phyloP scores from a whole-genome alignment of 768 basidiomycete genomes.

The Psilocybe cubensis region DNA sequence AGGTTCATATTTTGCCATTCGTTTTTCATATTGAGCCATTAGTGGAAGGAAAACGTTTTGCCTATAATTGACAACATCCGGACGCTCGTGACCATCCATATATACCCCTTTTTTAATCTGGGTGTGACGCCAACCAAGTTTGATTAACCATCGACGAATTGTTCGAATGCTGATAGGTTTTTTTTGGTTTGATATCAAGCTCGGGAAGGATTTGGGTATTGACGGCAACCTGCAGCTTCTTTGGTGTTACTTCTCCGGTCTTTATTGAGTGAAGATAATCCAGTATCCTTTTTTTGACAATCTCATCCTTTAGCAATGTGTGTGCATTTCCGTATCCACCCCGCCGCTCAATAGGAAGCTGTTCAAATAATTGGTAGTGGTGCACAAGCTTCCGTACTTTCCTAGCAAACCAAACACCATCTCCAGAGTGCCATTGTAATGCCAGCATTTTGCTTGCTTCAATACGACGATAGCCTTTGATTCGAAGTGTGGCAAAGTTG shows the following conservation, averaged over 20 bases:
- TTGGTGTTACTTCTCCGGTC: slow-evolving; percentile 17
- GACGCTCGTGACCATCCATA: slow-evolving; percentile 39
- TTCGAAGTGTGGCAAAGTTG: slow-evolving; percentile 36
- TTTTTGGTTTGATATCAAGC: background rate
- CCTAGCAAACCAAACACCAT: slow-evolving; percentile 31
- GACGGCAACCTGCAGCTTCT: background rate
- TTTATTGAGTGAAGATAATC: slow-evolving; percentile 24
- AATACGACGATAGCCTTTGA: slow-evolving; percentile 33
- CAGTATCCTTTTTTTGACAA: slow-evolving; percentile 15
- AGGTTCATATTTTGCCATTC: slow-evolving; percentile 24
- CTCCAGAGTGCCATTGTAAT: slow-evolving; percentile 37
- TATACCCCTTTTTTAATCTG: slow-evolving; percentile 35
- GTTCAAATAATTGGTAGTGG: slow-evolving; percentile 40
- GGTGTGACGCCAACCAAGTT: slow-evolving; percentile 30
- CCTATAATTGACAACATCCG: slow-evolving; percentile 37
- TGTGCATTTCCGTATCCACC: background rate
- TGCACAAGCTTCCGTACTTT: slow-evolving; percentile 30
- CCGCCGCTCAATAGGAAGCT: slow-evolving; percentile 22
- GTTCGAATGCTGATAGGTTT: slow-evolving; percentile 20
- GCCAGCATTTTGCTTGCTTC: slow-evolving; percentile 37
- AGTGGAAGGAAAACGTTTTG: slow-evolving; percentile 34
- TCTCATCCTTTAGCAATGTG: slow-evolving; percentile 22
- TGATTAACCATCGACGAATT: slow-evolving; percentile 30
- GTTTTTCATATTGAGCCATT: slow-evolving; percentile 20
- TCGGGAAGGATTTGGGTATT: background rate